These are phyloP conservation scores for Mycena indigotica DNA, from an alignment of 768 basidiomycete genomes.

Conservation along the genomic window DNA sequence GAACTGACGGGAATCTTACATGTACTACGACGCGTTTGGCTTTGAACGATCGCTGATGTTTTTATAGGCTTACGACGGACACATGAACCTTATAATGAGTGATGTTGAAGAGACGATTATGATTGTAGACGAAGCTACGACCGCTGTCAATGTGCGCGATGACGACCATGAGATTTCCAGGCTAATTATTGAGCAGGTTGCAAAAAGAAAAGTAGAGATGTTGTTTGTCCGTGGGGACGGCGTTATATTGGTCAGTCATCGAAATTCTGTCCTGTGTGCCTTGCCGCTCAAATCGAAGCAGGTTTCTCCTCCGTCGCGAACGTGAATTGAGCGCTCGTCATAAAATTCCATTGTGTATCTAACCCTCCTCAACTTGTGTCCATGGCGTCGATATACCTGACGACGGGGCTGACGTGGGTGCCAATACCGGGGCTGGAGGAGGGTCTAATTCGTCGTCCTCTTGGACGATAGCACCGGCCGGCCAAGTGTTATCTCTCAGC, in stretches of 20 bases:
- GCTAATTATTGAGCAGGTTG: conserved; percentile 56
- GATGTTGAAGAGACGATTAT: conserved; percentile 98
- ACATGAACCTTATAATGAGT: conserved; percentile 98
- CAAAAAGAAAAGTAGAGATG: conserved; percentile 96
- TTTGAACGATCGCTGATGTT: conserved; percentile 12
- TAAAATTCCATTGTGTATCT: conserved; percentile 14
- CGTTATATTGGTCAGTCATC: conserved; percentile 79
- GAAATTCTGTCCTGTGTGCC: conserved; percentile 13
- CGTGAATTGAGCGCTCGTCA: conserved; percentile 45
- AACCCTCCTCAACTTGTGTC: conserved; percentile 17
- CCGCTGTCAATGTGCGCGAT: conserved; percentile 63
- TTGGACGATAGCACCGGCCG: conserved; percentile 58
- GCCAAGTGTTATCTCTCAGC: conserved; percentile 80
- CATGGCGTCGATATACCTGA: conserved; percentile 31
- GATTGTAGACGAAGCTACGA: conserved; percentile 85
- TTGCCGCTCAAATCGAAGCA: conserved; percentile 30
- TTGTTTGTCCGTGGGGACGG: conserved; percentile 97
- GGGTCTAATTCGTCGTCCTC: conserved; percentile 54
- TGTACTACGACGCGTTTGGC: conserved; percentile 49
- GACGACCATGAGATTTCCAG: neutral
- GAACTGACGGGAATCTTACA: conserved; percentile 91
- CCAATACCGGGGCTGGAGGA: conserved; percentile 17
- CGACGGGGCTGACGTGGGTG: conserved; percentile 18
- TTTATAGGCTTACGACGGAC: conserved; percentile 95
- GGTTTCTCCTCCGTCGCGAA: conserved; percentile 82